Base-by-base conservation (phyloP, 805 yeast genomes). In the Candida ipomoeae region DNA sequence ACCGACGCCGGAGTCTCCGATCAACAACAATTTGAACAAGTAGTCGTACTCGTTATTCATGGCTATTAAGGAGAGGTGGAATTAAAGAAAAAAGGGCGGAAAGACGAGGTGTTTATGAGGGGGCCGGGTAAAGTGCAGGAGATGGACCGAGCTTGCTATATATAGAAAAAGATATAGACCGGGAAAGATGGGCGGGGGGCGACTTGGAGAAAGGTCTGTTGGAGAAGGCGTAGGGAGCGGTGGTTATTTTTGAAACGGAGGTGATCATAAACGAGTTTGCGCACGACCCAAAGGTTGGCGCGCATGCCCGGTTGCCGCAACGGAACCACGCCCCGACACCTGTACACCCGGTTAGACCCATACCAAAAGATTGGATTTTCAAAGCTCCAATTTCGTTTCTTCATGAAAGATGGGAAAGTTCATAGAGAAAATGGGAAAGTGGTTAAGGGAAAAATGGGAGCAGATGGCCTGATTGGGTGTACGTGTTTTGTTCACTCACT, bases 1-100 rank as follows among this genome's bases (percentile, higher is more conserved):
- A 55, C 99, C 99, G 46, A 94, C 99, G 61, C 99, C 99, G 43
- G 98, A 92, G 72, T 94, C 97, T 55, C 99, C 99, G 63, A 94
- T 94, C 73, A 94, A 82, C 67, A 94, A 79, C 61, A 94, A 82
- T 74, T 94, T 94, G 77, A 94, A 94, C 66, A 94, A 80, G 69
- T 90, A 94, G 74, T 94, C 99, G 97, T 94, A 94, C 74, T 95
- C 96, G 78, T 85, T 85, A 73, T 87, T 87, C 94, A 87, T 87
- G 50, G 49, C 46, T 48, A 33, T 13, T 40, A 40, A 26, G 43
- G 18, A 26, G 32, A 15, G 26, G 15, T 18, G 37, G 35, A 15
- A 35, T 35, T 44, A 23, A 23, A 13, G 4, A 26, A 26, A 26
- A 26, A 26, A 3, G 10, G 29, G 29, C 29, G 29, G 11, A 26